Evolutionary conservation across 2,329 filamentous ascomycete genomes (phyloP), one percentile per base, ranked within the genome.

Genomic region (Pestalotiopsis sp.): DNA sequence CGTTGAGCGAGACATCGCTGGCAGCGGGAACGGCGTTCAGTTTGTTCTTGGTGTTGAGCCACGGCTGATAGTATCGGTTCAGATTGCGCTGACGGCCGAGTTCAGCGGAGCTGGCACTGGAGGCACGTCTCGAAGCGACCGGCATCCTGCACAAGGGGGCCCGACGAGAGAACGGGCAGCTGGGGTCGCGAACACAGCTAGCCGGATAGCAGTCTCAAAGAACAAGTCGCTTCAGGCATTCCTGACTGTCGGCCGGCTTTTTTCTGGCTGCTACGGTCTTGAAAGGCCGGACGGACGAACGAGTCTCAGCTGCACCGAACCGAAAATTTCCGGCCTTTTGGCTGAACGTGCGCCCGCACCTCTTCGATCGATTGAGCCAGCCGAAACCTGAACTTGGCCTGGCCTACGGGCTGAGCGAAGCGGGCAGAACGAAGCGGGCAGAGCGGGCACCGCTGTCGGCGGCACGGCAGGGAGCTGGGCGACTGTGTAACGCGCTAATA

Each of bases 51-150:
- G 71, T 72, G 62, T 74, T 71, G 17, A 73, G 64, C 73, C 73
- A 75, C 66, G 73, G 73, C 67, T 75, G 73, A 59, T 75, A 74
- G 68, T 74, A 74, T 59, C 72, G 74, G 67, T 71, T 71, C 13
- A 74, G 62, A 61, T 73, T 71, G 9, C 71, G 71, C 52, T 73
- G 73, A 17, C 73, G 69, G 20, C 72, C 69, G 41, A 72, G 57
- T 64, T 74, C 73, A 20, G 71, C 63, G 12, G 69, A 70, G 66
- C 72, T 74, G 57, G 69, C 72, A 56, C 68, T 72, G 4, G 72
- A 72, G 45, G 71, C 52, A n/a, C 71, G 70, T 58, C 70, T 72
- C 61, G 64, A 66, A 20, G 39, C 66, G 68, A 64, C 62, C 14
- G 62, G 23, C 62, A 64, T 64, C 4, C 31, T 60, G 57, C 57